Evolutionary conservation across 2,329 filamentous ascomycete species (phyloP), one percentile per base, ranked within the genome.

Genomic region (Penicillium sp.): DNA sequence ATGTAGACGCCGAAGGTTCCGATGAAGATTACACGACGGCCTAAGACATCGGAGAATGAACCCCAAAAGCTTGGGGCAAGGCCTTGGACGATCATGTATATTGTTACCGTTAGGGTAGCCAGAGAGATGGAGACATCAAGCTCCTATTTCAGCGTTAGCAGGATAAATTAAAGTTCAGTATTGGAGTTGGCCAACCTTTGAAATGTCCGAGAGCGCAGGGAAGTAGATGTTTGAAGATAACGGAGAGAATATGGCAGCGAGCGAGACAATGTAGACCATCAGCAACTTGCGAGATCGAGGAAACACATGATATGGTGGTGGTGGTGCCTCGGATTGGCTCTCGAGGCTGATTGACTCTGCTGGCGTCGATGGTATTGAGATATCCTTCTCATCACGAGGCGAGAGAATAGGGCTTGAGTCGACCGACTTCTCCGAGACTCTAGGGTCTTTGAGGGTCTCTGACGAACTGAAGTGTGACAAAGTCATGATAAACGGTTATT

Each of bases 61-160:
- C 76, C 77, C 75, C 77, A 81, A 47, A 82, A 69, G 4, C 75
- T 68, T 0, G 80, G 79, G 3, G 78, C 74, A 14, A 82, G 63
- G 6, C 77, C 81, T 65, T 82, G 80, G 4, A 81, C 67, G 46
- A 81, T 70, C 65, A 80, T 76, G 58, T 82, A 83, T 34, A 71
- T 56, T 0, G 73, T 74, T 16, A 75, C 65, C 1, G 73, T 74
- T n/a, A 74, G 56, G 11, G 67, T 70, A 16, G 69, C 61, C 2
- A 70, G 53, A 11, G 67, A 59, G 46, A 65, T 63, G 7, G 63
- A 69, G 39, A 70, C 51, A 32, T 64, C 27, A 7, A 72, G 54
- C 18, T 67, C 56, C 52, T 63, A 27, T 13, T 41, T n/a, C 40
- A 30, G 7, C 18, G 23, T 53, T 13, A 48, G 34, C 18, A 14